Evolutionary conservation across 495 filamentous ascomycete genomes (phyloP), one percentile per base, ranked within the genome.

Genomic region (Jackrogersella minutella): DNA sequence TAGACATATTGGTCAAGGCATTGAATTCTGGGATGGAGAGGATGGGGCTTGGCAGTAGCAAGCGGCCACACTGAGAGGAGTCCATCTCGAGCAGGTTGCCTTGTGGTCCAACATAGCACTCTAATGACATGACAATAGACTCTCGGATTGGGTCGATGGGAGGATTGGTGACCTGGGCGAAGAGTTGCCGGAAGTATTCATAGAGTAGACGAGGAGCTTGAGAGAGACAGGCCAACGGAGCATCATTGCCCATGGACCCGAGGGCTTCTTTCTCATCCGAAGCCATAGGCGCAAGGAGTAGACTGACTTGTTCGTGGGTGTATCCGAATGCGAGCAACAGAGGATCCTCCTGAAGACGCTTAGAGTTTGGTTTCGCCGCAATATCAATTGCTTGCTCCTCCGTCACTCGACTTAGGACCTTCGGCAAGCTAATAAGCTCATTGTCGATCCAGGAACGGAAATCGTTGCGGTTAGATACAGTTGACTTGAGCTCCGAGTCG

Each of bases 221-320:
- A 26, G 95, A 90, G 66, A 99, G 85, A 77, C 93, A 97, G 24
- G 95, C 95, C 68, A 99, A 80, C 13, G 95, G 95, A 36, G 93
- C 92, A 83, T 99, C 95, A 76, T 99, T 99, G 69, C 95, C 95
- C 95, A 99, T 99, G 56, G 95, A 99, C 31, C 95, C 95, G 24
- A 99, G 85, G n/a, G 95, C 96, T 78, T 99, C 95, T 81, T 99
- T 99, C 46, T 97, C 96, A 68, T 99, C 95, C 24, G 94, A 93
- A 58, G 93, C 95, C 95, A 99, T 99, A 7, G 95, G 95, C 17
- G 90, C 96, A 24, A 99, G 85, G 8, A 99, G 82, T 75, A 99
- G 79, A 76, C 90, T 96, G 75, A 99, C 91, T 76, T 99, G 95
- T 78, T 99, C 95, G 63, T 97, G 92, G 26, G 95, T 96, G 75